phyloP scores from a whole-genome alignment of 2,329 filamentous ascomycete species.

The Aspergillus pseudoviridinutans region DNA sequence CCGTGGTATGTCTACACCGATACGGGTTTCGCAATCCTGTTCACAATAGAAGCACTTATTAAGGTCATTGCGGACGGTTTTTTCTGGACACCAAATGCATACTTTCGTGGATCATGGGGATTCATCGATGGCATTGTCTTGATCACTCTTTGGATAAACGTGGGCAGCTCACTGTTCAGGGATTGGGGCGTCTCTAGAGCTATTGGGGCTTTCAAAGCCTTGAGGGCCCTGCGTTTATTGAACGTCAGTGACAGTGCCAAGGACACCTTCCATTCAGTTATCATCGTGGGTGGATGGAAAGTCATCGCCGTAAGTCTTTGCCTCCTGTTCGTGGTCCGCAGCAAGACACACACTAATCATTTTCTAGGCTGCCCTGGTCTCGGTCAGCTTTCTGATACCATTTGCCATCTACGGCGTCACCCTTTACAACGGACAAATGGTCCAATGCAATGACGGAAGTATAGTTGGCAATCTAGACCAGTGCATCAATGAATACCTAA shows the following conservation, averaged over 20 bases:
- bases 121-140: constrained; percentile 91
- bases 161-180: constrained; percentile 74
- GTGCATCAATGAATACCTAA: constrained; percentile 81
- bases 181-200: constrained; percentile 83
- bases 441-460: constrained; percentile 70
- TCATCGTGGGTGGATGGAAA: constrained; percentile 92
- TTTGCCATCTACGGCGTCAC: constrained; percentile 97
- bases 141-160: constrained; percentile 92
- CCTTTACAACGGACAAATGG: constrained; percentile 79
- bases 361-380: constrained; percentile 75
- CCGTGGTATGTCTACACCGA: constrained; percentile 93
- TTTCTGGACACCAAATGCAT: constrained; percentile 95
- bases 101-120: constrained; percentile 94
- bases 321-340: background rate
- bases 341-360: constrained; percentile 1
- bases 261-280: constrained; percentile 94
- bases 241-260: constrained; percentile 95
- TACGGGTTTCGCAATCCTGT: constrained; percentile 80
- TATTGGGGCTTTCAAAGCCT: constrained; percentile 93
- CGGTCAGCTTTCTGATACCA: constrained; percentile 86
- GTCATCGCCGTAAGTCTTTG: constrained; percentile 66
- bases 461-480: constrained; percentile 57
- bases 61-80: constrained; percentile 95
- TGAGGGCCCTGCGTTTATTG: constrained; percentile 82
- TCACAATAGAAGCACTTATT: constrained; percentile 79